Base-by-base conservation (phyloP, 768 basidiomycete species). In the Boletus subcaerulescens region DNA sequence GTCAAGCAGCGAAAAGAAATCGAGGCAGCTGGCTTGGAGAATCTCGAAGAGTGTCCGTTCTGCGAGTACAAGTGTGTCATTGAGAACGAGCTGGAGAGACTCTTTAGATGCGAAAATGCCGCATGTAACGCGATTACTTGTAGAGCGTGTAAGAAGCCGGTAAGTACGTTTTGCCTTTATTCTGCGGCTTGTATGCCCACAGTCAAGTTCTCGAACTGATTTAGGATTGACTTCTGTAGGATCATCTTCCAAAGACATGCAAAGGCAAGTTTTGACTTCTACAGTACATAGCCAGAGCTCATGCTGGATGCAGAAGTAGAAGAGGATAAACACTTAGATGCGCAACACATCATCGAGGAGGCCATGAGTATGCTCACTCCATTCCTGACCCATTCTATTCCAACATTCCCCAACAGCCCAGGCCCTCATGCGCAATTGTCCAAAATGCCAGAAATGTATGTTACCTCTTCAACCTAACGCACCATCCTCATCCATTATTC, bases 61-160 rank as follows among this genome's bases (percentile, higher is more conserved):
- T 97, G 94, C 72, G 91, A 93, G 41, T 97, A 82, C 74, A 89
- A 84, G 54, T 85, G 84, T 60, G 82, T 89, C n/a, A 84, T 91
- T 50, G 89, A 89, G 49, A 80, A 85, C 50, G 69, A 68, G 36
- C 73, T 81, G 47, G 88, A 91, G 65, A 86, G 80, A 66, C 70
- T 91, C 31, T 77, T 79, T 52, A 64, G 75, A 58, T 82, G 80
- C 52, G 74, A 80, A 55, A 83, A 82, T 53, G 75, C 80, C 50
- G 86, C 82, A 9, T 96, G 93, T 63, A 81, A 77, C 1, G 82
- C 80, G 12, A 80, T 94, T 13, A 91, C 85, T 59, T 97, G 93
- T 73, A 71, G 93, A 52, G 68, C 70, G 51, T 97, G 93, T 70
- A 89, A 90, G 73, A 86, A 85, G 63, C 71, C 75, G 65, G 89